These are phyloP conservation scores for Penicillium sp. DNA, from an alignment of 2,329 filamentous ascomycete species.

Conservation along the genomic window DNA sequence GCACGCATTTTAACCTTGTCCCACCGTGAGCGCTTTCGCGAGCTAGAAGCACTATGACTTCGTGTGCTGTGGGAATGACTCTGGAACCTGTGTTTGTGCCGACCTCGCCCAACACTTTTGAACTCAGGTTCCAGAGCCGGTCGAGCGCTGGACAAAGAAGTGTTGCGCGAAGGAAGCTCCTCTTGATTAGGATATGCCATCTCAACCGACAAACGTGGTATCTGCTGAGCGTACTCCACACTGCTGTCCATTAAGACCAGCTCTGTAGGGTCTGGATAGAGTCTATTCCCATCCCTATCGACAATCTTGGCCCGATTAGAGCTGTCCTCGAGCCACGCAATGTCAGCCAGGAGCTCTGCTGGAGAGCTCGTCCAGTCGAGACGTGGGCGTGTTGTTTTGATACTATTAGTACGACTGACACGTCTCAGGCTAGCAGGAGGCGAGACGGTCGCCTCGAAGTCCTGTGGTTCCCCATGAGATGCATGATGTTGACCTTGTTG, in stretches of 20 bases:
- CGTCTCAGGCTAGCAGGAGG: conserved; percentile 50
- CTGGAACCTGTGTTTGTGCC: conserved; percentile 66
- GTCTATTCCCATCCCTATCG: conserved; percentile 74
- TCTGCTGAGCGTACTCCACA: conserved; percentile 19
- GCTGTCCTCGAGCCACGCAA: conserved; percentile 85
- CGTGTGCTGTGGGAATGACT: conserved; percentile 63
- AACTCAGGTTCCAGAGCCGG: conserved; percentile 45
- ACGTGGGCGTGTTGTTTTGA: conserved; percentile 72
- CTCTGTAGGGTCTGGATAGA: conserved; percentile 57
- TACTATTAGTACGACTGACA: conserved; percentile 50
- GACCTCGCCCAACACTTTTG: conserved; percentile 60
- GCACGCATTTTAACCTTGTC: conserved; percentile 61
- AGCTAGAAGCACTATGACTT: conserved; percentile 58
- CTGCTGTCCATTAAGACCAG: conserved; percentile 28
- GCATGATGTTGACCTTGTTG: conserved; percentile 31
- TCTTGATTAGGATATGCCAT: conserved; percentile 22
- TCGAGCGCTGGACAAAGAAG: conserved; percentile 51
- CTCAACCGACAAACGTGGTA: conserved; percentile 32
- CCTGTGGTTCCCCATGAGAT: conserved; percentile 29
- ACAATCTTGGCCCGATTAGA: conserved; percentile 82
- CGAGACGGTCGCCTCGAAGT: conserved; percentile 40
- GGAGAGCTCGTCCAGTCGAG: conserved; percentile 86
- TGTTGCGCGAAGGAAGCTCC: conserved; percentile 33
- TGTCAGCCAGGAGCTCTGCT: conserved; percentile 85
- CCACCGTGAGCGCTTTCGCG: conserved; percentile 59